Base-by-base conservation (phyloP, 345 rosid species). In the Gossypium herbaceum region DNA sequence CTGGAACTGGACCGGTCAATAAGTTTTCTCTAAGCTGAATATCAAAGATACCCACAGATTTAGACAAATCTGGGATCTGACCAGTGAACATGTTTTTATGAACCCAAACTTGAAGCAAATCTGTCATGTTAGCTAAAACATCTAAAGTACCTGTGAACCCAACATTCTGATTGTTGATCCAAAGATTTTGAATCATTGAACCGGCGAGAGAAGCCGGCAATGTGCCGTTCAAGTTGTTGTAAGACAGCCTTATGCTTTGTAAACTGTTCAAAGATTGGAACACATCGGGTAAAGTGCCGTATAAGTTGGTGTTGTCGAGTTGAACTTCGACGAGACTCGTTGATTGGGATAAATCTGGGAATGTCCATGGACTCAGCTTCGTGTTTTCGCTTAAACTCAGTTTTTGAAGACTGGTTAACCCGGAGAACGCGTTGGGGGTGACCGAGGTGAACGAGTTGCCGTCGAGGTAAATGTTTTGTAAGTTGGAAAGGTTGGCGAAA, bases 1-100 rank as follows among this genome's bases (percentile, higher is more conserved):
- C 61, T 0, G 94, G 92, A 24, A 94, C 80, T 5, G 81, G 74
- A 20, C 97, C 98, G n/a, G 95, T 92, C 48, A 94, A 75, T 34
- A 29, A 79, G 68, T 94, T 94, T 64, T 91, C 97, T 29, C 97
- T 82, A 45, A 94, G 84, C 83, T 88, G 93, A 63, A 92, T 80
- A 82, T 91, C 97, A 61, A 81, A 81, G 77, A 94, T 73, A 69
- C 43, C 75, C 2, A 59, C 56, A 45, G 89, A 84, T 12, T 88
- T 82, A 0, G 94, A 83, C 77, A 92, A 85, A 77, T 94, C 94
- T 0, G 97, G 97, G 47, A 94, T 85, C 0, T 87, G 89, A 63
- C 97, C 98, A 2, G 80, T 55, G 75, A 94, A 92, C 64, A 82
- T 83, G 73, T 94, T 92, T 34, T 84, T 82, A 0, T 94, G 91